Conservation (phyloP, 2,329 filamentous ascomycete species). For the Drechslerella coelobrocha region DNA sequence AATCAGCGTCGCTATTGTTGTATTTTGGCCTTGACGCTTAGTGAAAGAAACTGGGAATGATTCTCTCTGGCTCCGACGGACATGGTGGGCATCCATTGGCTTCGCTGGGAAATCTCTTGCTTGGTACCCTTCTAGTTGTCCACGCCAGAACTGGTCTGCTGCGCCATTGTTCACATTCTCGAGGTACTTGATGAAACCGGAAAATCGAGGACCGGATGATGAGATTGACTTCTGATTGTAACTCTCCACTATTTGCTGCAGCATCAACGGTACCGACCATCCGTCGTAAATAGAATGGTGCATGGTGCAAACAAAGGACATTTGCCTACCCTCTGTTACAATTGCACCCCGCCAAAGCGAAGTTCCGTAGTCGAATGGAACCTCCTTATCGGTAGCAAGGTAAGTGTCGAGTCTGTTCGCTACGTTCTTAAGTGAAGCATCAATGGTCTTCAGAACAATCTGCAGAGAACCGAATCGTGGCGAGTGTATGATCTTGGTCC, state of each 20-base stretch:
- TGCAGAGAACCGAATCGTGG: neutral
- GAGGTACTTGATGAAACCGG: neutral
- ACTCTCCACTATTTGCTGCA: constrained; percentile 12
- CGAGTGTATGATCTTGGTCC: constrained; percentile 62
- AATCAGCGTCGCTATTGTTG: constrained; percentile 61
- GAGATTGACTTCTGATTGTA: neutral
- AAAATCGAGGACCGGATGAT: neutral
- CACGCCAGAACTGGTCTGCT: constrained; percentile 1
- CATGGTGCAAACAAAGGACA: constrained; percentile 64
- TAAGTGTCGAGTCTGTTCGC: neutral
- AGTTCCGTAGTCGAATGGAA: constrained; percentile 8
- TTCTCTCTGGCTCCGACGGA: neutral
- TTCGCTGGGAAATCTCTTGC: neutral
- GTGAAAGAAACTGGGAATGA: neutral
- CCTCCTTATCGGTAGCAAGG: neutral
- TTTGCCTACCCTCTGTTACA: constrained; percentile 45
- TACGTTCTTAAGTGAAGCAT: neutral
- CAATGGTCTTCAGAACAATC: neutral
- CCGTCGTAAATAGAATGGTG: constrained; percentile 68
- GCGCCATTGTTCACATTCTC: neutral
- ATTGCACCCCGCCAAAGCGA: constrained; percentile 28
- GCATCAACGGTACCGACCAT: constrained; percentile 63
- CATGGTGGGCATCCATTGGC: neutral
- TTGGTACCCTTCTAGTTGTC: constrained; percentile 1
- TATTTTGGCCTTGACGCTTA: neutral